These are phyloP conservation scores for Talaromyces verruculosus DNA, from an alignment of 2,329 filamentous ascomycete species.

Conservation along the genomic window DNA sequence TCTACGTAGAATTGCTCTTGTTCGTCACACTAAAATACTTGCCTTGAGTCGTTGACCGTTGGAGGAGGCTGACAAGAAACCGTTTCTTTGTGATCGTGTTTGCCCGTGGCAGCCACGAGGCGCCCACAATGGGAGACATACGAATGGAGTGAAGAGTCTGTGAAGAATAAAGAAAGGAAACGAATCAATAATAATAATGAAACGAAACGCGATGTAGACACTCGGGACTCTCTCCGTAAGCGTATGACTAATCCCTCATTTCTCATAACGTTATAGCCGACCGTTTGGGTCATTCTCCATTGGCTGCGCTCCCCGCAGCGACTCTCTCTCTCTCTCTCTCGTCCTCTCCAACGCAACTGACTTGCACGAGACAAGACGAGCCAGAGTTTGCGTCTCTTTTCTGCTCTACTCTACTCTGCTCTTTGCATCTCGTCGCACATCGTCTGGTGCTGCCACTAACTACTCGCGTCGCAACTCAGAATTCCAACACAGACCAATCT, in stretches of 20 bases:
- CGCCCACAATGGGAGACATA: background rate
- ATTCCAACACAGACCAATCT: slow-evolving; percentile 4
- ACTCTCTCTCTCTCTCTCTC: background rate
- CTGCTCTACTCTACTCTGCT: background rate
- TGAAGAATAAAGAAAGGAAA: background rate
- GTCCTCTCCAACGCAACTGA: background rate
- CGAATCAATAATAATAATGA: background rate
- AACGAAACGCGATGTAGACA: background rate
- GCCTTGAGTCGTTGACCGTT: too few relatives aligned
- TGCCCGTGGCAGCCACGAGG: slow-evolving; percentile 5
- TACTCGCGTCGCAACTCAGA: background rate
- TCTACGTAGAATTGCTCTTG: background rate
- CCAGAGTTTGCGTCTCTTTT: background rate
- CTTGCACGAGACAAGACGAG: slow-evolving; percentile 4
- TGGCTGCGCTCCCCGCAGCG: slow-evolving; percentile 6
- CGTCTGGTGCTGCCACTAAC: background rate
- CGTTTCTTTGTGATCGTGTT: background rate
- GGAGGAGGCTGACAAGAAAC: background rate
- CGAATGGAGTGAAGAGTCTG: background rate
- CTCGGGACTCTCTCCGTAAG: background rate
- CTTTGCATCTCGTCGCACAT: background rate
- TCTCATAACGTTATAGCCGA: slow-evolving; percentile 5
- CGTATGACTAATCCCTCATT: background rate
- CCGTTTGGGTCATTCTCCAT: background rate
- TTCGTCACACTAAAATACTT: background rate